Base-by-base conservation (phyloP, 2,329 filamentous ascomycete genomes). In the Orbilia javanica region DNA sequence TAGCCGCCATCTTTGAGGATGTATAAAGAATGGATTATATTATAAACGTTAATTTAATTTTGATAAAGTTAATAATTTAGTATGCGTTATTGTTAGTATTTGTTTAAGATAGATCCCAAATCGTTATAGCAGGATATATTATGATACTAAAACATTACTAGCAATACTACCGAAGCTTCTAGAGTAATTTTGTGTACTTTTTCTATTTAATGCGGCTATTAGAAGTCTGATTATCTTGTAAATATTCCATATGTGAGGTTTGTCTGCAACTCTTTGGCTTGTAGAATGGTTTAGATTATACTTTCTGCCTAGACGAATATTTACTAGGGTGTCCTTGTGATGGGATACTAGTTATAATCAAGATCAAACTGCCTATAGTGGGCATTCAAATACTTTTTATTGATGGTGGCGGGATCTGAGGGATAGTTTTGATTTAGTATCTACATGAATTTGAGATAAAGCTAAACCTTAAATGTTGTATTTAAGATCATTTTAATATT, bases 401-500 rank as follows among this genome's bases (percentile, higher is more conserved):
- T 46, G 53, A 71, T 15, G 53, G 67, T 6, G 42, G 67, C 7
- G 67, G 67, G 4, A 71, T 71, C 25, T 39, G 53, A 1, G 67
- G 67, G 2, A 71, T 71, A 6, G 31, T 71, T 31, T 39, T 29
- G 2, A 62, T 64, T 7, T 36, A 68, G 22, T 68, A 68, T 10
- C 34, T 68, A 13, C 53, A 15, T 15, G 36, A 68, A 36, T 11
- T 36, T 11, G 31, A 67, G 36, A 67, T 55, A n/a, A 67, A 29
- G 20, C 13, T 67, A 15, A 55, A 55, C 48, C 18, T 67, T 4
- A 55, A 55, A 25, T 20, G 22, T 20, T 34, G 6, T 11, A 10
- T 68, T 27, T 36, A 68, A 18, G 65, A 68, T 27, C 65, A 68
- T 68, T 68, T 68, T 22, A 50, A 68, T 68, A 46, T 68, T 68